A percentile compares a stretch with the other conserved stretches of the same genome.
phyloP scores from a whole-genome alignment of 306 rosid species.

The Trifolium subterraneum region DNA sequence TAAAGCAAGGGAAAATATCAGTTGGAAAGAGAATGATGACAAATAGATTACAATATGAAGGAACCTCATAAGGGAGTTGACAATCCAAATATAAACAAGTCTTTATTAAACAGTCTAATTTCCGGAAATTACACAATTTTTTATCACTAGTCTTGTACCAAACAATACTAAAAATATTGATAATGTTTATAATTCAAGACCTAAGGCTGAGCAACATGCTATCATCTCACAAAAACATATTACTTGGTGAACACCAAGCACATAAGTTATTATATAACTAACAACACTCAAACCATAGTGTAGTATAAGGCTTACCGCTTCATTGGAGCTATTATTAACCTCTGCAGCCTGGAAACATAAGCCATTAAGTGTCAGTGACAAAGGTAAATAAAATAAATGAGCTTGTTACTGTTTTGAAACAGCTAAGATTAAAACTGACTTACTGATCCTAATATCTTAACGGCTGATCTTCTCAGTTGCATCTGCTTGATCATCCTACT shows the following conservation, averaged over 20 bases:
- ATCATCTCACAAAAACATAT: slow-evolving; percentile 12
- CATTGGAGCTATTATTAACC: slow-evolving; percentile 38
- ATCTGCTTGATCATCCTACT: slow-evolving; percentile 88
- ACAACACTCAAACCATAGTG: slow-evolving; percentile 19
- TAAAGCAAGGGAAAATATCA: background rate
- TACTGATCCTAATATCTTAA: slow-evolving; percentile 73
- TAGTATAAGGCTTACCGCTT: slow-evolving; percentile 49
- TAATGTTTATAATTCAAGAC: background rate
- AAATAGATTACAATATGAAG: background rate
- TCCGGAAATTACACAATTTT: background rate
- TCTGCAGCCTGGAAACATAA: slow-evolving; percentile 55
- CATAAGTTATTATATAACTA: background rate
- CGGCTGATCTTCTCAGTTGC: slow-evolving; percentile 68
- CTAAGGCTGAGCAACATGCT: background rate
- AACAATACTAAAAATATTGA: background rate
- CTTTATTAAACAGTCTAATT: background rate
- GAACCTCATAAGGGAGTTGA: slow-evolving; percentile 4
- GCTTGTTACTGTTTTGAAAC: slow-evolving; percentile 7
- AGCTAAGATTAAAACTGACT: slow-evolving; percentile 42
- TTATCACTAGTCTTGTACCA: slow-evolving; percentile 1
- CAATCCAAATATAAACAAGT: background rate
- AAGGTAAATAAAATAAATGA: slow-evolving; percentile 16
- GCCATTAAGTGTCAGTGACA: slow-evolving; percentile 36
- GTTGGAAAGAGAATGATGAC: background rate
- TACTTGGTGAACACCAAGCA: slow-evolving; percentile 15